Conservation (phyloP, 2,329 filamentous ascomycete genomes). For the Grosmannia penicillata region DNA sequence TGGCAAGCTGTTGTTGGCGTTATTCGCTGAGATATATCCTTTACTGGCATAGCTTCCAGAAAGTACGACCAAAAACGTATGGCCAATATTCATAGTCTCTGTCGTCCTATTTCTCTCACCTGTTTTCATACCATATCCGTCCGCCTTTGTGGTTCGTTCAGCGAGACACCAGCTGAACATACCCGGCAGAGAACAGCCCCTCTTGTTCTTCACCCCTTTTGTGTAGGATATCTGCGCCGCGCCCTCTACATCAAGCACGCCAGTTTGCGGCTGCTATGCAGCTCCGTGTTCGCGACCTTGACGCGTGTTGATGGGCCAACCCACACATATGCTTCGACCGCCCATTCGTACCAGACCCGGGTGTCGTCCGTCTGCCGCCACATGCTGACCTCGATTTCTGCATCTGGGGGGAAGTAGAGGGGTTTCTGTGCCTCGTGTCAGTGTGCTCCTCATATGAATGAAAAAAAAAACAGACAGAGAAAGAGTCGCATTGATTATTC, state of each 20-base stretch:
- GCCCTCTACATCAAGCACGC: conserved; percentile 50
- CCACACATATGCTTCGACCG: conserved; percentile 70
- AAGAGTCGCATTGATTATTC: not conserved
- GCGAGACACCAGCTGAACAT: too few relatives aligned
- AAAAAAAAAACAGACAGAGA: not conserved
- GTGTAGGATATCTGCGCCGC: not conserved
- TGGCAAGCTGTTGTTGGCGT: too few relatives aligned
- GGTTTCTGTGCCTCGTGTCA: conserved; percentile 52
- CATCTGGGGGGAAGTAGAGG: conserved; percentile 68
- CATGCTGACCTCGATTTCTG: conserved; percentile 82
- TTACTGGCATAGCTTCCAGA: too few relatives aligned
- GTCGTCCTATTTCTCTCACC: too few relatives aligned
- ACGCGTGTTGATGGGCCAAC: conserved; percentile 44
- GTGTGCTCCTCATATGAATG: not conserved
- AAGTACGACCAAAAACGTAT: too few relatives aligned
- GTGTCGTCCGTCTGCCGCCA: conserved; percentile 91
- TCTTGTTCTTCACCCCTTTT: not conserved
- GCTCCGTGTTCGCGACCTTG: conserved; percentile 49
- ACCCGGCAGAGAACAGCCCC: too few relatives aligned
- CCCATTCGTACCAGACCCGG: conserved; percentile 98
- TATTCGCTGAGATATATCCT: too few relatives aligned
- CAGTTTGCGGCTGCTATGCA: conserved; percentile 55
- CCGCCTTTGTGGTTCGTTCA: too few relatives aligned
- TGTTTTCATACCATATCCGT: too few relatives aligned
- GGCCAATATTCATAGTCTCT: too few relatives aligned